Percentiles rank a stretch among this genome's conserved stretches.
phyloP scores from a whole-genome alignment of 2,329 filamentous ascomycete genomes.

The Xylariomycetidae sp. region DNA sequence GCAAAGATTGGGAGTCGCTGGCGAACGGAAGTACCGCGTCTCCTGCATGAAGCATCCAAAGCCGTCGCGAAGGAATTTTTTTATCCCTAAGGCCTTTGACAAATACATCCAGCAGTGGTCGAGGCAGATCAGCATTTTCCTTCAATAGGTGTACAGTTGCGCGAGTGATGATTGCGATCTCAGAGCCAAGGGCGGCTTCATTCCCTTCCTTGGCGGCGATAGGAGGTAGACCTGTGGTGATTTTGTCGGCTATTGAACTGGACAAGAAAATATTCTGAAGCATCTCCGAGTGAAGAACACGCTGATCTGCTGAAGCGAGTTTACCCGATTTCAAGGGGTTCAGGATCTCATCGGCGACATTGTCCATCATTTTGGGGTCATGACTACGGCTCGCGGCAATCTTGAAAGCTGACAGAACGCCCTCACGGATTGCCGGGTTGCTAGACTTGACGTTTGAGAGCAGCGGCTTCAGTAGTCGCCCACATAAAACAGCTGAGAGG shows the following conservation, averaged over 20 bases:
- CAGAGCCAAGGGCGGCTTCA: slow-evolving; percentile 72
- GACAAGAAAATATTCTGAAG: slow-evolving; percentile 61
- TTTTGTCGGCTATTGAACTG: slow-evolving; percentile 57
- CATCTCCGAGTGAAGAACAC: slow-evolving; percentile 77
- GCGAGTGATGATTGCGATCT: slow-evolving; percentile 66
- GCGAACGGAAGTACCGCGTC: slow-evolving; percentile 61
- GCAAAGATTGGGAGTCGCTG: slow-evolving; percentile 38
- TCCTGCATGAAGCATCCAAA: slow-evolving; percentile 75
- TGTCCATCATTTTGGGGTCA: slow-evolving; percentile 56
- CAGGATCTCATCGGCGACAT: slow-evolving; percentile 73
- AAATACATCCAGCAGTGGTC: slow-evolving; percentile 64
- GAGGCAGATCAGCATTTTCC: slow-evolving; percentile 58
- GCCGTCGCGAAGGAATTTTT: slow-evolving; percentile 67
- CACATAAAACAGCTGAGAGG: slow-evolving; percentile 67
- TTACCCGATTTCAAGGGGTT: slow-evolving; percentile 79
- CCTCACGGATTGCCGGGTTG: slow-evolving; percentile 71
- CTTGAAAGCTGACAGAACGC: slow-evolving; percentile 70
- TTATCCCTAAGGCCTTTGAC: slow-evolving; percentile 84
- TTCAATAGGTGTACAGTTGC: slow-evolving; percentile 60
- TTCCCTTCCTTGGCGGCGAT: slow-evolving; percentile 82
- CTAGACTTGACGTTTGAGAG: slow-evolving; percentile 90
- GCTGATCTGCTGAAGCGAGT: slow-evolving; percentile 78
- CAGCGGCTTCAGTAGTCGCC: slow-evolving; percentile 77
- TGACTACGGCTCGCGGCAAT: slow-evolving; percentile 48
- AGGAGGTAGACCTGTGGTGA: slow-evolving; percentile 61